phyloP scores from a whole-genome alignment of 441 rosid species.

The Pelargonium australe region DNA sequence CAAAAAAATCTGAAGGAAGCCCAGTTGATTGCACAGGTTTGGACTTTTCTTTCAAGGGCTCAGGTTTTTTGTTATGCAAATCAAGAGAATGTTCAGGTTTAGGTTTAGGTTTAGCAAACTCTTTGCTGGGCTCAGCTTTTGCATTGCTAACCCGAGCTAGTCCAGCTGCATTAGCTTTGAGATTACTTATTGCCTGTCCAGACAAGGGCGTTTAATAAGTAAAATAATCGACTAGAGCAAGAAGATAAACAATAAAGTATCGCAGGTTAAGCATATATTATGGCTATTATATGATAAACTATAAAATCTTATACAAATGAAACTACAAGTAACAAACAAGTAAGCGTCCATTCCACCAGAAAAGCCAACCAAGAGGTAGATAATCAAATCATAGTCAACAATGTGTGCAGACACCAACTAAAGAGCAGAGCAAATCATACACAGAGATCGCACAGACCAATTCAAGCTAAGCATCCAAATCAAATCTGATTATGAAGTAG shows the following conservation, averaged over 20 bases:
- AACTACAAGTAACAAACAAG: background rate
- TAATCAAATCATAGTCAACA: background rate
- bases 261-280: background rate
- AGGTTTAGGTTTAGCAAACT: constrained; percentile 16
- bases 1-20: constrained; percentile 62
- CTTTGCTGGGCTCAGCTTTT: constrained; percentile 16
- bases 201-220: constrained; percentile 21
- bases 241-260: background rate
- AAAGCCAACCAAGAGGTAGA: background rate
- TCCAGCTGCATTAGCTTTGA: constrained; percentile 63
- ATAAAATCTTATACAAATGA: background rate
- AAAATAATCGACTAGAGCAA: constrained; percentile 2
- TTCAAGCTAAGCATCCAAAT: background rate
- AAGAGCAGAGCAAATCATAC: background rate
- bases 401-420: background rate
- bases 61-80: constrained; percentile 21
- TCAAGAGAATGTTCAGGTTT: constrained; percentile 25
- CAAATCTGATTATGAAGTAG: background rate
- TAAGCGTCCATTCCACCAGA: background rate
- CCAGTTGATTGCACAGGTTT: constrained; percentile 37
- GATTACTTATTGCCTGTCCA: constrained; percentile 51
- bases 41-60: constrained; percentile 26
- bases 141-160: constrained; percentile 17
- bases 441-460: background rate
- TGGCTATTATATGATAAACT: background rate